phyloP scores from a whole-genome alignment of 2,329 filamentous ascomycete species.

The Immersiporthe knoxdaviesiana region DNA sequence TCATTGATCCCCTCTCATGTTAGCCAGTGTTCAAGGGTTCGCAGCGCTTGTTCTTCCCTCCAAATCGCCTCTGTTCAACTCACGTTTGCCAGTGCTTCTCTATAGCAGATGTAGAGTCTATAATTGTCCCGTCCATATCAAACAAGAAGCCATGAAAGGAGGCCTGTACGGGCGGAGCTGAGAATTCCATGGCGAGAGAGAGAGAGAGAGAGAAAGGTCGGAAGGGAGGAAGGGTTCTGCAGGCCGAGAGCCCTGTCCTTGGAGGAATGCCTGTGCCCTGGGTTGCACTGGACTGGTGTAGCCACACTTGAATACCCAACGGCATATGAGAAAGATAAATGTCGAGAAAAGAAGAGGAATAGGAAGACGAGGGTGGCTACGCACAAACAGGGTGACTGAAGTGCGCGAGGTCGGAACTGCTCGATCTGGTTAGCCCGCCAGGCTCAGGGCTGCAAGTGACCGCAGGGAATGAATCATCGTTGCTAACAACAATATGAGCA shows the following conservation, averaged over 20 bases:
- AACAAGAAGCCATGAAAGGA: conserved; percentile 64
- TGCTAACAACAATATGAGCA: background rate
- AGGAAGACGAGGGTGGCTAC: background rate
- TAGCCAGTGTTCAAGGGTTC: conserved; percentile 6
- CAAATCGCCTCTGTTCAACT: conserved; percentile 32
- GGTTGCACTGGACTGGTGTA: background rate
- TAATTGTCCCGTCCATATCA: conserved; percentile 83
- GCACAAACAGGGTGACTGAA: background rate
- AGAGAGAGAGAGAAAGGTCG: too few relatives aligned
- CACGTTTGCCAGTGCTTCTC: conserved; percentile 77
- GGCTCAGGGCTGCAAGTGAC: background rate
- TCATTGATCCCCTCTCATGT: conserved; percentile 2
- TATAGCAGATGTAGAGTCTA: conserved; percentile 78
- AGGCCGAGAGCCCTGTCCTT: background rate
- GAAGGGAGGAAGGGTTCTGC: background rate
- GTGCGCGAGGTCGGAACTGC: conserved; percentile 23
- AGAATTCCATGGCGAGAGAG: conserved; percentile 38
- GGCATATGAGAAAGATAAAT: background rate
- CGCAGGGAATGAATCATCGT: background rate
- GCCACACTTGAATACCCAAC: background rate
- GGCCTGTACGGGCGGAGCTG: conserved; percentile 48
- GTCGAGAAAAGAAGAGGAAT: background rate
- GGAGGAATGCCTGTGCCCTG: too few relatives aligned
- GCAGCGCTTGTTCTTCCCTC: too few relatives aligned
- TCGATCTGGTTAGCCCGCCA: conserved; percentile 15